Base-by-base conservation (phyloP, 805 yeast species). In the Candida jianshihensis region DNA sequence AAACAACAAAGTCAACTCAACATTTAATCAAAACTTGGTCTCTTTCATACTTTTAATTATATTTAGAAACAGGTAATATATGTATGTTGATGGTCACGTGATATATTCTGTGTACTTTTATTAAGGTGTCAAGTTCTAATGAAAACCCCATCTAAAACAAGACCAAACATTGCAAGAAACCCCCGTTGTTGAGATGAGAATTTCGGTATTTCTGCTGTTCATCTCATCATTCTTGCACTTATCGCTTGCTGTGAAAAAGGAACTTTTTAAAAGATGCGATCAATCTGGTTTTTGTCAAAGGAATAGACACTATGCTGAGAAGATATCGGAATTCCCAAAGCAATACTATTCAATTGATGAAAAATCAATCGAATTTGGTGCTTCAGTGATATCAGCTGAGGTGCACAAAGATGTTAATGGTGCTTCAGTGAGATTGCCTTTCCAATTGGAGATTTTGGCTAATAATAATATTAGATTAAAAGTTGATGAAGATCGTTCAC, bases 271-370 rank as follows among this genome's bases (percentile, higher is more conserved):
- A 53, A 74, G 68, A 12, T 89, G 97, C 57, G 75, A 67, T 6
- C 80, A 82, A 49, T 73, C 87, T 14, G 95, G 96, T 6, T 88
- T 89, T 54, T 89, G 97, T 54, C 60, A 69, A 34, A 70, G 97
- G 57, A 85, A 89, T 51, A 64, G 90, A 37, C 76, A 74, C 39
- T 86, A 72, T 53, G 84, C 86, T 1, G 26, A 29, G 17, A 42
- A 49, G 34, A 46, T 50, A 19, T 6, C 32, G 1, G 35, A 41
- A 14, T 43, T 52, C 1, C 60, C 57, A 30, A 56, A 56, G 16
- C 54, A 66, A 1, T 62, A 67, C 21, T 72, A 73, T 44, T 53
- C 64, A 3, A 44, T 72, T 26, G 74, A 70, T 39, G 47, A 56
- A 8, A 40, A 52, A 4, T 47, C 65, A 1, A 39, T 75, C 15